These are phyloP conservation scores for Clonostachys rosea DNA, from an alignment of 2,329 filamentous ascomycete genomes.

Conservation along the genomic window DNA sequence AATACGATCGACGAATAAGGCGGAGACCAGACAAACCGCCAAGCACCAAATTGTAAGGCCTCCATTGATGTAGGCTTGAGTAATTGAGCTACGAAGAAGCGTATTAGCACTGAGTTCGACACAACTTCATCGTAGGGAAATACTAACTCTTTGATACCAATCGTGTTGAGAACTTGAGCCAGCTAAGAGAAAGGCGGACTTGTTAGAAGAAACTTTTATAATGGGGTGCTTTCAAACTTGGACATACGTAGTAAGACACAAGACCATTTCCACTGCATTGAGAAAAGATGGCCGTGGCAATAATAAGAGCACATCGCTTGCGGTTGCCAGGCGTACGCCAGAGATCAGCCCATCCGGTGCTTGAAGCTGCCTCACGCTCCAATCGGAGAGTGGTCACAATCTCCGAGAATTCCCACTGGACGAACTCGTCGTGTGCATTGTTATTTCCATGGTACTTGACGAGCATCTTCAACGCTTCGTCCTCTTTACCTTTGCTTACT, in stretches of 20 bases:
- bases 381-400: conserved; percentile 6
- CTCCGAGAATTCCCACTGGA: conserved; percentile 8
- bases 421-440: conserved; percentile 6
- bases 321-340: conserved; percentile 7
- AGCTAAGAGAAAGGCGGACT: too few species aligned
- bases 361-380: conserved; percentile 1
- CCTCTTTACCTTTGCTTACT: not conserved
- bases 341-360: conserved; percentile 1
- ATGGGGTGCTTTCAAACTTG: too few species aligned
- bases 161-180: conserved; percentile 18
- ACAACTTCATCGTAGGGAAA: too few species aligned
- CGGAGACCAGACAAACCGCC: conserved; percentile 8
- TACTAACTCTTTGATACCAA: conserved; percentile 11
- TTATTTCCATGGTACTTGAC: conserved; percentile 10
- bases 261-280: conserved; percentile 16
- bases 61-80: conserved; percentile 12
- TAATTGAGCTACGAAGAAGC: conserved; percentile 15
- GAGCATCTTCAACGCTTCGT: conserved; percentile 3
- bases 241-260: conserved; percentile 22
- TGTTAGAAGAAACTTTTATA: too few species aligned
- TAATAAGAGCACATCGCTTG: conserved; percentile 6
- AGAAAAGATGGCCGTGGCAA: conserved; percentile 12
- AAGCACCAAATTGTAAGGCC: conserved; percentile 18
- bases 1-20: conserved; percentile 27
- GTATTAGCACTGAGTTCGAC: too few species aligned